phyloP scores from a whole-genome alignment of 495 filamentous ascomycete genomes.

The Penicillium alfredii region DNA sequence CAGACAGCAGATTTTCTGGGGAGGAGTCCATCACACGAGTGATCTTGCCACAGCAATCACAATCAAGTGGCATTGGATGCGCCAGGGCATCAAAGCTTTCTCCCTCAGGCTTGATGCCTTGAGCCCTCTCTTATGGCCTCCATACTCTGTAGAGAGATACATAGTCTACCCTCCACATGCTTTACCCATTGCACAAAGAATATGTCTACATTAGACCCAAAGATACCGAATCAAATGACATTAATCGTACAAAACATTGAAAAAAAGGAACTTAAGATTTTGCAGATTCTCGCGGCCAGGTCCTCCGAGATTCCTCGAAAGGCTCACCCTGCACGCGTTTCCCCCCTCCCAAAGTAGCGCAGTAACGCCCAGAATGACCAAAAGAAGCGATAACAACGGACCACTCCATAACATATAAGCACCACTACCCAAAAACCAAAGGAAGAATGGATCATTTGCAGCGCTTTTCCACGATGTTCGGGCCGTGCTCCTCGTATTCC shows the following conservation, averaged over 20 bases:
- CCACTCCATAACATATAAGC: conserved; percentile 9
- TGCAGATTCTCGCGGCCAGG: conserved; percentile 10
- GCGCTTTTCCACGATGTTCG: conserved; percentile 56
- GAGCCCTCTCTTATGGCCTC: too few relatives aligned
- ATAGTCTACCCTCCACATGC: too few relatives aligned
- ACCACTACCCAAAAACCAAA: conserved; percentile 7
- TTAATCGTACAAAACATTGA: conserved; percentile 13
- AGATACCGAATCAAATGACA: conserved; percentile 6
- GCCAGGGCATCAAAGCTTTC: too few relatives aligned
- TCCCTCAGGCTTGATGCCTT: too few relatives aligned
- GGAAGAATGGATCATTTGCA: conserved; percentile 40
- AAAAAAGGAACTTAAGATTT: conserved; percentile 7
- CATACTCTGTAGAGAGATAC: too few relatives aligned
- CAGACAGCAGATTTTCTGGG: too few relatives aligned
- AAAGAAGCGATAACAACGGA: not conserved
- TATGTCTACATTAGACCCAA: not conserved
- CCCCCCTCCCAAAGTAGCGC: not conserved
- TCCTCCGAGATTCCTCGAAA: too few relatives aligned
- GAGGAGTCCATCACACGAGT: too few relatives aligned
- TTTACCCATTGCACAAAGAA: too few relatives aligned
- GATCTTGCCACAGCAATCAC: too few relatives aligned
- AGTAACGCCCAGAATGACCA: not conserved
- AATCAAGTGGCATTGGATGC: too few relatives aligned
- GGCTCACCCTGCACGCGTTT: too few relatives aligned
- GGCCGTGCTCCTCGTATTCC: conserved; percentile 55